Percentiles rank a stretch among this genome's conserved stretches.
phyloP scores from a whole-genome alignment of 257 asterid genomes.

The Mentha longifolia region DNA sequence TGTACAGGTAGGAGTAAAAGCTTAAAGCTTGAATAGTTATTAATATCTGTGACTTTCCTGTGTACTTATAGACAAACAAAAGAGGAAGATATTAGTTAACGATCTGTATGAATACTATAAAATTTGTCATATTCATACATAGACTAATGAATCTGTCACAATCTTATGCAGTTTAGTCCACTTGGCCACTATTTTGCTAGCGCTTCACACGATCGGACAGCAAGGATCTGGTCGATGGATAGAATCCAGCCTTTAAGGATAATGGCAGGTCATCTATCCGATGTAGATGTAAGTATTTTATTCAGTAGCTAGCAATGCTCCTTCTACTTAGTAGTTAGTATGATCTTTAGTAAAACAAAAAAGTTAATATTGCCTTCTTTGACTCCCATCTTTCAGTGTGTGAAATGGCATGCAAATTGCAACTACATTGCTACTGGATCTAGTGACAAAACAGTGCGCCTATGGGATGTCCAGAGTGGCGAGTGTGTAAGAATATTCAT shows the following conservation, averaged over 20 bases:
- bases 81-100: slow-evolving; percentile 2
- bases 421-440: slow-evolving; percentile 97
- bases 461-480: slow-evolving; percentile 98
- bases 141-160: slow-evolving; percentile 23
- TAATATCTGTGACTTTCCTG: slow-evolving; percentile 1
- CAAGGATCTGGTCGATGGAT: slow-evolving; percentile 97
- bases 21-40: slow-evolving; percentile 24
- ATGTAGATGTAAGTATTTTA: slow-evolving; percentile 84
- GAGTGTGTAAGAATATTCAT: slow-evolving; percentile 92
- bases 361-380: slow-evolving; percentile 1
- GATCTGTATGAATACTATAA: neutral
- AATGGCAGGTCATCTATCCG: slow-evolving; percentile 98
- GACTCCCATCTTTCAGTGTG: slow-evolving; percentile 57
- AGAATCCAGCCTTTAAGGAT: slow-evolving; percentile 89
- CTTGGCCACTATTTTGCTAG: slow-evolving; percentile 98
- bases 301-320: neutral
- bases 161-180: slow-evolving; percentile 87
- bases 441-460: slow-evolving; percentile 95
- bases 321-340: neutral
- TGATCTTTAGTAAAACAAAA: slow-evolving; percentile 7
- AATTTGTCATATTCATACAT: neutral
- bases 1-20: slow-evolving; percentile 65
- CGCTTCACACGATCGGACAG: slow-evolving; percentile 97
- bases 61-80: neutral
- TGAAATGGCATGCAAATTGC: slow-evolving; percentile 97